Evolutionary conservation across 202 grass and related monocot species (phyloP).

Genomic region (Cymbopogon flexuosus): DNA sequence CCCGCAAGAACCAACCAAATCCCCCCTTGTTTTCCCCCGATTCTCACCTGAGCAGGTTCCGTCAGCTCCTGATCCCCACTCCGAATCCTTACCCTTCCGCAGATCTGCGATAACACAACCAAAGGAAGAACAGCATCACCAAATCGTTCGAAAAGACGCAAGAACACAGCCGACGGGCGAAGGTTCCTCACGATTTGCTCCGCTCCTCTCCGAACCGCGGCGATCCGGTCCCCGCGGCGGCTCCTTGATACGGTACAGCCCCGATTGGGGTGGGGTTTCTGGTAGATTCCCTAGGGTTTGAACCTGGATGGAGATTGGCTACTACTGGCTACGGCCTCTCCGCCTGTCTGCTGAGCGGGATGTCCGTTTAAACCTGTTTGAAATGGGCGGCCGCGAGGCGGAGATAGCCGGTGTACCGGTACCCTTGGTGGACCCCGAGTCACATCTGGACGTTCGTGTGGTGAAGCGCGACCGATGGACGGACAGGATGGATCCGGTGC

Average conservation of each 20-base stretch:
- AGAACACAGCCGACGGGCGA: background rate
- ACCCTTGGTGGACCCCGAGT: background rate
- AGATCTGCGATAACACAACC: conserved; percentile 13
- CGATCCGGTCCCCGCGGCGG: background rate
- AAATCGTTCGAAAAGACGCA: background rate
- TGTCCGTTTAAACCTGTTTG: background rate
- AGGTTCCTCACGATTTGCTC: conserved; percentile 23
- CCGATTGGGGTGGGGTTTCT: background rate
- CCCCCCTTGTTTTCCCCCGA: background rate
- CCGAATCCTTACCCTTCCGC: conserved; percentile 1
- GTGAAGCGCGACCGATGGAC: background rate
- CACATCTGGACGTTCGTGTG: background rate
- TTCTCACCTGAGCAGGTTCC: conserved; percentile 24
- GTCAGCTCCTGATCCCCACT: background rate
- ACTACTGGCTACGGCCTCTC: background rate
- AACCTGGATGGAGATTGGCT: background rate
- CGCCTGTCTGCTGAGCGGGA: background rate
- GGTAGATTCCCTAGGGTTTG: conserved; percentile 12
- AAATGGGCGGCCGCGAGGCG: background rate
- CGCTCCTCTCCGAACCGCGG: background rate
- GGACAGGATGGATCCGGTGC: background rate
- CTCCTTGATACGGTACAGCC: background rate
- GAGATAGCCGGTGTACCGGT: background rate
- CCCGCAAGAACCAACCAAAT: background rate
- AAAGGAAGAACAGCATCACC: background rate